A percentile compares a stretch with the other conserved stretches of the same genome.
Evolutionary conservation across 306 rosid species (phyloP).

Genomic region (peach (Prunus persica)): DNA sequence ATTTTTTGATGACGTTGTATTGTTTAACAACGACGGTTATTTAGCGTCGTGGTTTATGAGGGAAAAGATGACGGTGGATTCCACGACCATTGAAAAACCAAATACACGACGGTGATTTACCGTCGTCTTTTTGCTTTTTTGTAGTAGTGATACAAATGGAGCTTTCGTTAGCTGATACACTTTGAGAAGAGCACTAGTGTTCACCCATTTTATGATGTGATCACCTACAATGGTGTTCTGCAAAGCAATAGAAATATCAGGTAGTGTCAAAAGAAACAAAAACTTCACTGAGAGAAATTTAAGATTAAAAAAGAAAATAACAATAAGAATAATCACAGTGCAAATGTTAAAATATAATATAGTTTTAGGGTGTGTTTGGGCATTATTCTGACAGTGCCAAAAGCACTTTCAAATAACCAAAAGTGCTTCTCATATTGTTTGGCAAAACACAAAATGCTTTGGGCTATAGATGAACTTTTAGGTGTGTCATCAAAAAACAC

Average conservation of each 20-base stretch:
- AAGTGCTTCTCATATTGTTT: background rate
- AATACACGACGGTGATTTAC: no score
- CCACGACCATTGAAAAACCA: no score
- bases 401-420: background rate
- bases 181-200: no score
- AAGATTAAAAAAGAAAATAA: background rate
- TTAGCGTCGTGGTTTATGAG: no score
- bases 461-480: no score
- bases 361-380: background rate
- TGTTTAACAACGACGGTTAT: no score
- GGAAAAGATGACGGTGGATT: no score
- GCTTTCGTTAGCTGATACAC: no score
- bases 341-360: background rate
- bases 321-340: background rate
- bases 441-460: background rate
- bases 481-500: background rate
- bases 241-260: background rate
- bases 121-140: no score
- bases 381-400: background rate
- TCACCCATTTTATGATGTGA: no score
- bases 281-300: background rate
- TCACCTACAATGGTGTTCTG: constrained; percentile 46
- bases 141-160: no score
- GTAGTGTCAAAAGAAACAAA: background rate
- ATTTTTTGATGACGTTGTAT: no score